A percentile compares a stretch with the other conserved stretches of the same genome.
These are phyloP conservation scores for Spizellomyces punctatus DNA, from an alignment of 192 early-diverging fungal genomes.

Conservation along the genomic window DNA sequence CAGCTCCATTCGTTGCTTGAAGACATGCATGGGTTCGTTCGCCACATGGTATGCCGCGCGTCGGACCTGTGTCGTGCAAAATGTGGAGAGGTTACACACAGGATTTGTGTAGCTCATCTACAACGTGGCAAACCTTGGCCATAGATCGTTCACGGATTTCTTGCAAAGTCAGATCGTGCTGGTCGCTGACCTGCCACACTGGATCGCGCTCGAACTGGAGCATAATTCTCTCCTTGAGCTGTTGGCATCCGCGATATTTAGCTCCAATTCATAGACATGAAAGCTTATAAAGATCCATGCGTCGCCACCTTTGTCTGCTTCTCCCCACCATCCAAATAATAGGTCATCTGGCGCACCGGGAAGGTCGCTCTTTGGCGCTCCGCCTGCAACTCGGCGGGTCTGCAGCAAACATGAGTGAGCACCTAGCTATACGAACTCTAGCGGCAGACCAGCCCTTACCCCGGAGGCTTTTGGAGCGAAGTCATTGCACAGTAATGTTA, in stretches of 20 bases:
- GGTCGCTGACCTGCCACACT: slow-evolving; percentile 76
- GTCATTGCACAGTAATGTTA: not conserved
- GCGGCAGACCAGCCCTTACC: not conserved
- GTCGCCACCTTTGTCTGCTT: slow-evolving; percentile 49
- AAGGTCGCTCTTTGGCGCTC: slow-evolving; percentile 80
- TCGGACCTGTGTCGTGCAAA: slow-evolving; percentile 41
- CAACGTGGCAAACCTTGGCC: slow-evolving; percentile 62
- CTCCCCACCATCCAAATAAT: slow-evolving; percentile 80
- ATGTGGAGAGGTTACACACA: too few species aligned
- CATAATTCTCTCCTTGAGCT: slow-evolving; percentile 81
- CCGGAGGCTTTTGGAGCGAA: slow-evolving; percentile 1
- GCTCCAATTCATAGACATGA: too few species aligned
- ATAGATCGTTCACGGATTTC: slow-evolving; percentile 83
- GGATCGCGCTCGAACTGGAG: slow-evolving; percentile 85
- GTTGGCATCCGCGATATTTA: not conserved
- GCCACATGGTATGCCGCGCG: slow-evolving; percentile 71
- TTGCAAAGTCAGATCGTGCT: slow-evolving; percentile 74
- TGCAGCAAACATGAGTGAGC: not conserved
- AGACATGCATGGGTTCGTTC: slow-evolving; percentile 69
- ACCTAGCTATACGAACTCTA: not conserved
- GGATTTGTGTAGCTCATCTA: too few species aligned
- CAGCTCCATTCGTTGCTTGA: slow-evolving; percentile 78
- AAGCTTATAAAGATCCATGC: not conserved
- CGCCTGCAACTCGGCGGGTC: slow-evolving; percentile 25
- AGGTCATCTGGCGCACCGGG: slow-evolving; percentile 75